Conservation (phyloP, 164 flowering plant genomes). For the Nymphaea thermarum region DNA sequence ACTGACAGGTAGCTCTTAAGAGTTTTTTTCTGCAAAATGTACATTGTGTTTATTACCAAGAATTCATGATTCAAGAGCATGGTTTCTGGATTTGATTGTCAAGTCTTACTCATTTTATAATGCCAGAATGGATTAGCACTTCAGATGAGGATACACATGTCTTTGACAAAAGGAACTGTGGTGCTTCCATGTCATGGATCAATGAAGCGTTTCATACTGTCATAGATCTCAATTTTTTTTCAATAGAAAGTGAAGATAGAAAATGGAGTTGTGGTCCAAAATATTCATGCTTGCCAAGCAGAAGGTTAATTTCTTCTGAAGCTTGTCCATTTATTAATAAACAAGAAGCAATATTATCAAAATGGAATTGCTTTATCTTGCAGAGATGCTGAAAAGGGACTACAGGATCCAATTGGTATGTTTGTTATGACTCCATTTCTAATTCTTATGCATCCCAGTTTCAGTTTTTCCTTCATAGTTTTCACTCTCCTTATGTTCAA, state of each 20-base stretch:
- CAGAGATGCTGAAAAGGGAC: background rate
- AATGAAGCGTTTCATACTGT: background rate
- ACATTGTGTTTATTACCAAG: too few species aligned
- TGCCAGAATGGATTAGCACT: too few species aligned
- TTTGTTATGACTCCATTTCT: background rate
- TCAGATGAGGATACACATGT: background rate
- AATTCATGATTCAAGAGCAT: too few species aligned
- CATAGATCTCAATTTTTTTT: background rate
- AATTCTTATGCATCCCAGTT: background rate
- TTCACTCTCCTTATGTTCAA: background rate
- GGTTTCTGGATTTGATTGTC: too few species aligned
- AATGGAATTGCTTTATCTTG: background rate
- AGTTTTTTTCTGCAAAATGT: too few species aligned
- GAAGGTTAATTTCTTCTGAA: background rate
- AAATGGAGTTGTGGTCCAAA: background rate
- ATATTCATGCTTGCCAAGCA: background rate
- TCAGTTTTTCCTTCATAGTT: background rate
- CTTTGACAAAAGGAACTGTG: background rate
- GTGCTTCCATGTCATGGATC: background rate
- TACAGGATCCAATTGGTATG: background rate
- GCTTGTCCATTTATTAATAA: background rate
- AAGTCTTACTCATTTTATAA: too few species aligned
- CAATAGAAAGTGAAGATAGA: background rate
- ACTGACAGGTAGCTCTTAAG: too few species aligned
- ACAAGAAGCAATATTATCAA: background rate